A percentile compares a stretch with the other conserved stretches of the same genome.
Conservation (phyloP, 208 protist genomes). For the Leishmania aethiopica region DNA sequence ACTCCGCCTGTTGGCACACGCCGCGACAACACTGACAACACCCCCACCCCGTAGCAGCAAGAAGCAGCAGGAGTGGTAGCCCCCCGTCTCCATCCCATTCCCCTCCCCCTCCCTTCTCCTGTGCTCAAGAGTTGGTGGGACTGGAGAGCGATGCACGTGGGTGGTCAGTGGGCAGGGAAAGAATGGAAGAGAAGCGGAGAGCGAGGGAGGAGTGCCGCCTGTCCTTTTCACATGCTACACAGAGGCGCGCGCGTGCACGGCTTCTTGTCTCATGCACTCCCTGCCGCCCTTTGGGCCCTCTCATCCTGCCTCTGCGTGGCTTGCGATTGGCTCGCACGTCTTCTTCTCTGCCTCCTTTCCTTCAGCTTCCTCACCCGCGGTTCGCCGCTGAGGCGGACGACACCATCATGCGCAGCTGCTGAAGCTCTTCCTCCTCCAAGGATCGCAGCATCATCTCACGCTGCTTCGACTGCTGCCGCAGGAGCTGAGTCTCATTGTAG, state of each 20-base stretch:
- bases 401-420: slow-evolving; percentile 34
- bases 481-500: slow-evolving; percentile 24
- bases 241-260: not conserved
- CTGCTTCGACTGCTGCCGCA: slow-evolving; percentile 31
- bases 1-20: slow-evolving; percentile 3
- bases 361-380: not conserved
- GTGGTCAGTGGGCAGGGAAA: not conserved
- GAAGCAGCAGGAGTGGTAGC: not conserved
- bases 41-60: not conserved
- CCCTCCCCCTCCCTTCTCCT: not conserved
- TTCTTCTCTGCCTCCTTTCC: not conserved
- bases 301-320: not conserved
- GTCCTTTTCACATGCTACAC: not conserved
- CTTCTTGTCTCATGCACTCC: not conserved
- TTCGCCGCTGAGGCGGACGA: slow-evolving; percentile 10
- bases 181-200: not conserved
- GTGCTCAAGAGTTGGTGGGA: not conserved
- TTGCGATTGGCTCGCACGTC: not conserved
- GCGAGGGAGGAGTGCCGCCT: not conserved
- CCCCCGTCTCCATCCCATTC: not conserved
- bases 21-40: not conserved
- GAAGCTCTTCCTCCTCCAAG: slow-evolving; percentile 38
- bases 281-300: not conserved
- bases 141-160: not conserved
- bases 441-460: slow-evolving; percentile 28